Percentiles rank a stretch among this genome's conserved stretches.
Conservation (phyloP, 352 stramenopile species). For the Pythium dissimile region DNA sequence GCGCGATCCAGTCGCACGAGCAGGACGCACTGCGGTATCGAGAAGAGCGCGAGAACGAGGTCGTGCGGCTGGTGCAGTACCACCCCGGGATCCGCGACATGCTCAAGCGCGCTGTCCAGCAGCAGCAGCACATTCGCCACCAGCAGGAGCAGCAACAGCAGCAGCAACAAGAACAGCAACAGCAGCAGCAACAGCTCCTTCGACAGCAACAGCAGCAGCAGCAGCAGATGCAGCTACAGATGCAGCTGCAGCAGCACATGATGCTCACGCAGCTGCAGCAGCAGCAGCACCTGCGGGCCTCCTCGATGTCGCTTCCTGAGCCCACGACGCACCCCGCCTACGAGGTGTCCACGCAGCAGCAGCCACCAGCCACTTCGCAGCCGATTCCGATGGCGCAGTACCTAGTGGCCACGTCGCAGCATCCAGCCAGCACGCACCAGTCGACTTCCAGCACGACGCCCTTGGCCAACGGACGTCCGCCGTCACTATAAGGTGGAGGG, state of each 20-base stretch:
- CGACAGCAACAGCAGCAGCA: slow-evolving; percentile 24
- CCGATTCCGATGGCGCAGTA: not conserved
- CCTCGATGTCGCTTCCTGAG: not conserved
- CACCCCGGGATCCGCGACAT: slow-evolving; percentile 39
- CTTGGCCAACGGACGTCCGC: not conserved
- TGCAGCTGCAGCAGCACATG: slow-evolving; percentile 5
- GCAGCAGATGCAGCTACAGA: slow-evolving; percentile 28
- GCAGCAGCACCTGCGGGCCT: not conserved
- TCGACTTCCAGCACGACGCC: not conserved
- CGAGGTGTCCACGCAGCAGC: not conserved
- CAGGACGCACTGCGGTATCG: slow-evolving; percentile 35
- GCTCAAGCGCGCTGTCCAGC: slow-evolving; percentile 38
- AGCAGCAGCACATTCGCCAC: slow-evolving; percentile 25
- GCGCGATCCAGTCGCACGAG: slow-evolving; percentile 42
- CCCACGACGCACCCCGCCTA: not conserved
- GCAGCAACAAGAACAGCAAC: slow-evolving; percentile 21
- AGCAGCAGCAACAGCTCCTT: slow-evolving; percentile 16
- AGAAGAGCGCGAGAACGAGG: slow-evolving; percentile 58
- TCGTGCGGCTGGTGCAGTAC: slow-evolving; percentile 76
- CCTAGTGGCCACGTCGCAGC: not conserved
- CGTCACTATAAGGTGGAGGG: too few relatives aligned
- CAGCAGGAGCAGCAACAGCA: slow-evolving; percentile 30
- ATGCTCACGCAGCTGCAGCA: slow-evolving; percentile 25
- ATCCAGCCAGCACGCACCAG: not conserved
- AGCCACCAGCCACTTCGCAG: not conserved